Conservation (phyloP, 78 protist species). For the Dictyostelium purpureum region DNA sequence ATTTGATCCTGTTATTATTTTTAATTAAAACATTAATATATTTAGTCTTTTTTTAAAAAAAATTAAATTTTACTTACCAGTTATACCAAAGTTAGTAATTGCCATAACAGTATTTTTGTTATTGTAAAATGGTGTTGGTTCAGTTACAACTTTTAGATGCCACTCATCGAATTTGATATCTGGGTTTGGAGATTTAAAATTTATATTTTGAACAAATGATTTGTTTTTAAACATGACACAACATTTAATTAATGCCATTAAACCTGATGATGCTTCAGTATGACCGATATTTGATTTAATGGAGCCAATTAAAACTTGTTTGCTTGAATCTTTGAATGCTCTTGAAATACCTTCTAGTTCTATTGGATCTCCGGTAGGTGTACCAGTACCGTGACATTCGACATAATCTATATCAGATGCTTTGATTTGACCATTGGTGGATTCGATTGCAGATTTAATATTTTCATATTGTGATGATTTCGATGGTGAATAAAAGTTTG, state of each 20-base stretch:
- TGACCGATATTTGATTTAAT: conserved; percentile 71
- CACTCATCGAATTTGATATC: conserved; percentile 60
- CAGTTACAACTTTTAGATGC: conserved; percentile 39
- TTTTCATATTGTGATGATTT: conserved; percentile 72
- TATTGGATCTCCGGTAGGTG: conserved; percentile 63
- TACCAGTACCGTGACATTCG: conserved; percentile 50
- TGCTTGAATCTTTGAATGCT: neutral
- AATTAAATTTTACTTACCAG: no score
- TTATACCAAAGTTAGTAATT: conserved; percentile 81
- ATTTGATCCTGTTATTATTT: no score
- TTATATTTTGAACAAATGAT: conserved; percentile 22
- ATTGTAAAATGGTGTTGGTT: neutral
- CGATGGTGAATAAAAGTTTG: conserved; percentile 74
- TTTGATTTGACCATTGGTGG: neutral
- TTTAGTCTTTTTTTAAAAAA: no score
- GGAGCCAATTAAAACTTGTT: neutral
- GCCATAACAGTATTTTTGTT: conserved; percentile 34
- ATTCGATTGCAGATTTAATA: conserved; percentile 31
- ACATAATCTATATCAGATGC: conserved; percentile 9
- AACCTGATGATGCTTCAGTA: conserved; percentile 38
- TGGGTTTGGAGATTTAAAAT: conserved; percentile 45
- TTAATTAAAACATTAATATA: no score
- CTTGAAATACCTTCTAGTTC: conserved; percentile 31
- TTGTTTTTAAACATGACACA: neutral
- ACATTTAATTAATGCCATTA: neutral